A percentile compares a stretch with the other conserved stretches of the same genome.
Conservation (phyloP, 768 basidiomycete genomes). For the Boletus pseudo-olivaceus region DNA sequence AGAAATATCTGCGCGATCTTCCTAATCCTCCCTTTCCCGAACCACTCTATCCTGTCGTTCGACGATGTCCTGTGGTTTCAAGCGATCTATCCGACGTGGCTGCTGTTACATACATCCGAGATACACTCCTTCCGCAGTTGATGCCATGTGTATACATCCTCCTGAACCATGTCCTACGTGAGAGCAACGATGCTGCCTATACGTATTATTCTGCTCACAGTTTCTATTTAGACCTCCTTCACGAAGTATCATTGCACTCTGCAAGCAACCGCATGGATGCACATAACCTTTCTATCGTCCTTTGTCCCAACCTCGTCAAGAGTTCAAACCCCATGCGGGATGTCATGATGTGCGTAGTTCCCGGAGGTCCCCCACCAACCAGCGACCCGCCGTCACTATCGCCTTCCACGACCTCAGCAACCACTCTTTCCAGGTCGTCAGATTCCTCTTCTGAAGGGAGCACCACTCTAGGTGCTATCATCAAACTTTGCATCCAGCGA, state of each 20-base stretch:
- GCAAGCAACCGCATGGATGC: slow-evolving; percentile 77
- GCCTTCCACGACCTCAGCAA: slow-evolving; percentile 10
- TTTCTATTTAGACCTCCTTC: slow-evolving; percentile 58
- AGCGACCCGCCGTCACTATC: slow-evolving; percentile 25
- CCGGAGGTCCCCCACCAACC: slow-evolving; percentile 42
- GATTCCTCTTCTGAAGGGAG: slow-evolving; percentile 39
- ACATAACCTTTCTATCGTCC: slow-evolving; percentile 74
- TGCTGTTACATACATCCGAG: slow-evolving; percentile 62
- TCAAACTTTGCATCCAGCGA: slow-evolving; percentile 74
- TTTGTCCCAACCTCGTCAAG: slow-evolving; percentile 77
- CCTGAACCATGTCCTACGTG: slow-evolving; percentile 65
- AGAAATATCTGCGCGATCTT: slow-evolving; percentile 81
- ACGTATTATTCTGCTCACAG: slow-evolving; percentile 8
- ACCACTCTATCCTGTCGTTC: slow-evolving; percentile 58
- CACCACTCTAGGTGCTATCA: slow-evolving; percentile 66
- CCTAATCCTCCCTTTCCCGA: slow-evolving; percentile 79
- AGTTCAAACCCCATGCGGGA: slow-evolving; percentile 65
- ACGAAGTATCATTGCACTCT: slow-evolving; percentile 71
- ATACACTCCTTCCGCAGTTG: slow-evolving; percentile 63
- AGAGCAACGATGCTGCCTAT: slow-evolving; percentile 21
- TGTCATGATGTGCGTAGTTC: slow-evolving; percentile 68
- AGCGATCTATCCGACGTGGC: slow-evolving; percentile 54
- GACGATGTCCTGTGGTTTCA: slow-evolving; percentile 60
- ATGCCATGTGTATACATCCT: slow-evolving; percentile 70
- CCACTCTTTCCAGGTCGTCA: slow-evolving; percentile 22